Conservation (phyloP, 192 early-diverging fungal genomes). For the Coemansia sp. region DNA sequence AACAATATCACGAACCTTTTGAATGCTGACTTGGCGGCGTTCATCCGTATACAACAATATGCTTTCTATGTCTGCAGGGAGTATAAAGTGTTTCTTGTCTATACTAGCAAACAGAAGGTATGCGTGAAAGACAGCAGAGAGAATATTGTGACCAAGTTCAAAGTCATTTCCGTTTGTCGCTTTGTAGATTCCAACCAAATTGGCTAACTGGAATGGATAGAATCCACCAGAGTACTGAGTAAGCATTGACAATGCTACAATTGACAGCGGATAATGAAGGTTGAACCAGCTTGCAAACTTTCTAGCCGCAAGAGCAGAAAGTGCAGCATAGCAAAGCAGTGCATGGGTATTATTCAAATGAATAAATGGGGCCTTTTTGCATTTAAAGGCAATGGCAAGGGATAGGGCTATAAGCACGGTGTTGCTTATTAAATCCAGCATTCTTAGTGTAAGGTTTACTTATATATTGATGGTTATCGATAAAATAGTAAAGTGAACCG, state of each 20-base stretch:
- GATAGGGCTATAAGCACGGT: no score
- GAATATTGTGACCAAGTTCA: neutral
- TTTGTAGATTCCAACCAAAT: slow-evolving; percentile 16
- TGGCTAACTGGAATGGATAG: slow-evolving; percentile 15
- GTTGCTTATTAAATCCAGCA: no score
- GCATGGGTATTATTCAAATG: slow-evolving; percentile 1
- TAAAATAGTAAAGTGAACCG: no score
- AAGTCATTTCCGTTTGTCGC: neutral
- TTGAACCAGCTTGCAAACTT: neutral
- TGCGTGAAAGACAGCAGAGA: neutral
- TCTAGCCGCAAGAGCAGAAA: slow-evolving; percentile 4
- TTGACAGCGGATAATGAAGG: slow-evolving; percentile 1
- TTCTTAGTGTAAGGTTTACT: no score
- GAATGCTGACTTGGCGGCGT: neutral
- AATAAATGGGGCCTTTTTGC: neutral
- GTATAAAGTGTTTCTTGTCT: neutral
- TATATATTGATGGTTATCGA: no score
- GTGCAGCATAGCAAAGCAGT: neutral
- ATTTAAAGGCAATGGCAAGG: neutral
- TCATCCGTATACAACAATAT: neutral
- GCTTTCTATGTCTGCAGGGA: neutral
- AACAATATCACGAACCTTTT: neutral
- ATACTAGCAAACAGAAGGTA: neutral
- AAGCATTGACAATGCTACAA: slow-evolving; percentile 6
- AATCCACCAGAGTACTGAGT: neutral